A percentile compares a stretch with the other conserved stretches of the same genome.
Evolutionary conservation across 179 eudicot species (phyloP).

Genomic region (Camellia oleifera): DNA sequence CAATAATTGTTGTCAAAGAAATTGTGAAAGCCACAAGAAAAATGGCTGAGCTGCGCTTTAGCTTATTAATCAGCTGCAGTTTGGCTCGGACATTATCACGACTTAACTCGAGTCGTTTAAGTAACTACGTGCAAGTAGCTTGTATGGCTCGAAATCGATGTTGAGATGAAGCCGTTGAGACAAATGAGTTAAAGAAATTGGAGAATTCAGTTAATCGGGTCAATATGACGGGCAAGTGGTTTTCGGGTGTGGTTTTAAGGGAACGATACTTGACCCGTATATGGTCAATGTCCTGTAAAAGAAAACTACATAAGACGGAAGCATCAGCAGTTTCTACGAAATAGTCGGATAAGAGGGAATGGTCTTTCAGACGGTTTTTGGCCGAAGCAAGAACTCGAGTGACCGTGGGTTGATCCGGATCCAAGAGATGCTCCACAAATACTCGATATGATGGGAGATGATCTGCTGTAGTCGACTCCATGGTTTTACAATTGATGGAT

Average conservation of each 20-base stretch:
- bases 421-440: conserved; percentile 73
- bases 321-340: conserved; percentile 63
- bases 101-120: conserved; percentile 59
- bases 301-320: conserved; percentile 55
- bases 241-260: conserved; percentile 31
- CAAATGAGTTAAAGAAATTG: conserved; percentile 52
- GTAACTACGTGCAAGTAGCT: conserved; percentile 41
- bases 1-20: conserved; percentile 38
- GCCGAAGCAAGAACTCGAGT: conserved; percentile 33
- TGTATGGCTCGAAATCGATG: conserved; percentile 45
- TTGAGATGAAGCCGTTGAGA: conserved; percentile 36
- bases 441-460: conserved; percentile 78
- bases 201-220: conserved; percentile 42
- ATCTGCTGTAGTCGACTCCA: conserved; percentile 58
- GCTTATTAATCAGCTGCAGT: conserved; percentile 28
- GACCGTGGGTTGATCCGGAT: conserved; percentile 73
- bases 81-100: conserved; percentile 53
- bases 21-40: conserved; percentile 52
- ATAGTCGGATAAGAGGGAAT: conserved; percentile 52
- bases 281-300: conserved; percentile 56
- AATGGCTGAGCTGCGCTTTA: conserved; percentile 50
- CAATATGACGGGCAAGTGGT: conserved; percentile 22
- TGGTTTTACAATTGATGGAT: conserved; percentile 21
- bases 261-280: conserved; percentile 38
- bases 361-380: conserved; percentile 26